A percentile compares a stretch with the other conserved stretches of the same genome.
These are phyloP conservation scores for Nicotiana rustica DNA, from an alignment of 305 asterid genomes.

Conservation along the genomic window DNA sequence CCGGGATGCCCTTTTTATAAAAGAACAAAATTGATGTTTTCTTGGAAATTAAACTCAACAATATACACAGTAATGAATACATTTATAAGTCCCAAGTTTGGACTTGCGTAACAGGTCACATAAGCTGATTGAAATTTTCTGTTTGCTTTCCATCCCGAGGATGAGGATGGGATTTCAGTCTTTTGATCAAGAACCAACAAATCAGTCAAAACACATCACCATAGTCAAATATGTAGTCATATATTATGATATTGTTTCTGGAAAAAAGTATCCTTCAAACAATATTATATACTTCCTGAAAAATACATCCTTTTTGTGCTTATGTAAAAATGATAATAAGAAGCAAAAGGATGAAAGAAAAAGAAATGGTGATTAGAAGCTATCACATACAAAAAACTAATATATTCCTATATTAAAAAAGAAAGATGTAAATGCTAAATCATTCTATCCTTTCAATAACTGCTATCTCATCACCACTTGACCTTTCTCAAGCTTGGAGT, in stretches of 20 bases:
- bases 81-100: constrained; percentile 5
- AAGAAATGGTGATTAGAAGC: not conserved
- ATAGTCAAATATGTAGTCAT: not conserved
- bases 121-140: constrained; percentile 5
- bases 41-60: not conserved
- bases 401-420: too few relatives aligned
- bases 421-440: not conserved
- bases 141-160: not conserved
- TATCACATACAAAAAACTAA: not conserved
- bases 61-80: not conserved
- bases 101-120: constrained; percentile 1
- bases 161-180: not conserved
- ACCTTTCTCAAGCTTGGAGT: constrained; percentile 15
- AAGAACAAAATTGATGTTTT: not conserved
- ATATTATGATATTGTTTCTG: not conserved
- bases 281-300: not conserved
- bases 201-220: not conserved
- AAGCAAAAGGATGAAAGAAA: not conserved
- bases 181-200: not conserved
- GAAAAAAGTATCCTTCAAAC: not conserved
- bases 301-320: not conserved
- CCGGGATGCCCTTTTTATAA: too few relatives aligned
- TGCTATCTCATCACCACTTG: not conserved
- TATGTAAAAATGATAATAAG: not conserved
- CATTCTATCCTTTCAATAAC: not conserved